phyloP scores from a whole-genome alignment of 129 eudicot genomes.

The Escallonia herrerae region DNA sequence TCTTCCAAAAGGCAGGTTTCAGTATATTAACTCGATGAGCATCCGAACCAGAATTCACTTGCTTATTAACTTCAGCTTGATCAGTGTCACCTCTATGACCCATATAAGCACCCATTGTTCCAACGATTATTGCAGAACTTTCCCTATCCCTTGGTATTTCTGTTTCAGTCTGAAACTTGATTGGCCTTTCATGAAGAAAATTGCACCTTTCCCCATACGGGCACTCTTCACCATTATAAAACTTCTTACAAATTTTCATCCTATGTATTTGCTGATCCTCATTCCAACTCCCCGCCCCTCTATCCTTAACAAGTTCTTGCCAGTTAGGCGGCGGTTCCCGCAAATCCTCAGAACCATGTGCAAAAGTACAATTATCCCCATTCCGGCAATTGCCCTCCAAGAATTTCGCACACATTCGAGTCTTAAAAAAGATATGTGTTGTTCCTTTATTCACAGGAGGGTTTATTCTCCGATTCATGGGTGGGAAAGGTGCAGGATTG shows the following conservation, averaged over 20 bases:
- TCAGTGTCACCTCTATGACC: slow-evolving; percentile 16
- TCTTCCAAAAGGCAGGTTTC: slow-evolving; percentile 54
- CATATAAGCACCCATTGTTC: slow-evolving; percentile 30
- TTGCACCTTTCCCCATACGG: slow-evolving; percentile 82
- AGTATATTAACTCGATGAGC: slow-evolving; percentile 11
- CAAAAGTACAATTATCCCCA: slow-evolving; percentile 67
- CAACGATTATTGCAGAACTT: slow-evolving; percentile 53
- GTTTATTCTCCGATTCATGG: slow-evolving; percentile 5
- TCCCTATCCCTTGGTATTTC: slow-evolving; percentile 32
- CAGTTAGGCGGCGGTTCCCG: slow-evolving; percentile 86
- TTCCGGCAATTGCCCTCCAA: slow-evolving; percentile 54
- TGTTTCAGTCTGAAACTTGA: slow-evolving; percentile 26
- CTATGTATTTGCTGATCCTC: slow-evolving; percentile 57
- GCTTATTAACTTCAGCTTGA: slow-evolving; percentile 4
- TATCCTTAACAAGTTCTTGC: slow-evolving; percentile 54
- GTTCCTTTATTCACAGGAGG: slow-evolving; percentile 40
- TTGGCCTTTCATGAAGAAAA: slow-evolving; percentile 69
- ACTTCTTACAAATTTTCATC: slow-evolving; percentile 71
- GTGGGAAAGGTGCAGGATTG: slow-evolving; percentile 24
- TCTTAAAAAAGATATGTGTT: slow-evolving; percentile 67
- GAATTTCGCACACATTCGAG: slow-evolving; percentile 66
- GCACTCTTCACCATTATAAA: slow-evolving; percentile 75
- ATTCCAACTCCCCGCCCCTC: slow-evolving; percentile 33
- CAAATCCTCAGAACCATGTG: slow-evolving; percentile 75
- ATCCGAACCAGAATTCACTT: slow-evolving; percentile 11